Percentiles rank a stretch among this genome's conserved stretches.
These are phyloP conservation scores for Thymus mandschuricus DNA, from an alignment of 257 asterid species.

Conservation along the genomic window DNA sequence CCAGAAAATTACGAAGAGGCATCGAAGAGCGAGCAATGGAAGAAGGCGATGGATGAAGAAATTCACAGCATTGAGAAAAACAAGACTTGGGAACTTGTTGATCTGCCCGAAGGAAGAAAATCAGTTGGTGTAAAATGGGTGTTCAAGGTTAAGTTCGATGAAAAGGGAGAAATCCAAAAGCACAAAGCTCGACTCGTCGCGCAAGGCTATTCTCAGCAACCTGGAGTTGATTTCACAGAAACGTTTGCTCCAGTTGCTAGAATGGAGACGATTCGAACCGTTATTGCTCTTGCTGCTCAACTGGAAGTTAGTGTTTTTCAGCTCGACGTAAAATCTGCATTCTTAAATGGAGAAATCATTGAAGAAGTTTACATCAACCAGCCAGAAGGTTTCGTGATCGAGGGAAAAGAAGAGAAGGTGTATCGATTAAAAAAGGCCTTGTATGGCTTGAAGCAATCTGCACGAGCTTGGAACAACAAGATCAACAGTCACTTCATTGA, in stretches of 20 bases:
- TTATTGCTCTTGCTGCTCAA: neutral
- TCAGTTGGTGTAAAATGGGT: neutral
- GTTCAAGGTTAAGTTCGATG: slow-evolving; percentile 4
- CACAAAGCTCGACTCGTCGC: neutral
- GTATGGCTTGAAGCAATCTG: neutral
- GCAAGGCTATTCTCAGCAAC: neutral
- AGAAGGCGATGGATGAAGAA: slow-evolving; percentile 22
- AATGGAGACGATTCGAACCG: neutral
- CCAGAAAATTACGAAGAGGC: neutral
- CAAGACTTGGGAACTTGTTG: slow-evolving; percentile 16
- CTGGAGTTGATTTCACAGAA: neutral
- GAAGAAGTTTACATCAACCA: neutral
- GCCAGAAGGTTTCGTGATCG: neutral
- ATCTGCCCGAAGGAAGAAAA: neutral
- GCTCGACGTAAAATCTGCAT: neutral
- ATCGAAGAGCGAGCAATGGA: neutral
- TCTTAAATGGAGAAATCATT: neutral
- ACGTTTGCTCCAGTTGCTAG: neutral
- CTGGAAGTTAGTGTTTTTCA: neutral
- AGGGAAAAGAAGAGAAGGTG: neutral
- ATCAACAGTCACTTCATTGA: neutral
- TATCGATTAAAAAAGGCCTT: neutral
- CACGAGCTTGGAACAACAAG: neutral
- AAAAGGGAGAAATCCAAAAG: neutral
- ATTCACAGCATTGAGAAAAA: slow-evolving; percentile 14